phyloP scores from a whole-genome alignment of 345 rosid species.

The Theobroma cacao region DNA sequence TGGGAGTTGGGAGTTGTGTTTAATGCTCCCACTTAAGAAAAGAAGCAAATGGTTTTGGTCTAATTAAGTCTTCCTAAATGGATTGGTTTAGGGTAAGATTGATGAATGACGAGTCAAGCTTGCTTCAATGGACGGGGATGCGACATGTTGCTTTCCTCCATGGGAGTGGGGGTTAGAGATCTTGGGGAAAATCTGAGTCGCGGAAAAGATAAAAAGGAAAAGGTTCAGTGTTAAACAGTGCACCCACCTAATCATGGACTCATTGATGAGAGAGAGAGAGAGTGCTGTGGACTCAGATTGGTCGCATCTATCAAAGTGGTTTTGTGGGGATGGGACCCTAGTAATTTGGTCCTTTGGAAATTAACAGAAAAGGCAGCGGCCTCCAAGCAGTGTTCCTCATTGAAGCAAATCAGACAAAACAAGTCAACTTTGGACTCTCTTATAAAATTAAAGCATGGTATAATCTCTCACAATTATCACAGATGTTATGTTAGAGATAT shows the following conservation, averaged over 20 bases:
- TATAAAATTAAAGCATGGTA: neutral
- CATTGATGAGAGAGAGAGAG: neutral
- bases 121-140: neutral
- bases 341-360: slow-evolving; percentile 7
- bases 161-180: neutral
- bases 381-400: neutral
- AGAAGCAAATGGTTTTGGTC: neutral
- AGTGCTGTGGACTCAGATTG: neutral
- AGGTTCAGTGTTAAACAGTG: neutral
- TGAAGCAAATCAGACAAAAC: slow-evolving; percentile 5
- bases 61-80: neutral
- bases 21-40: neutral
- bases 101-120: neutral
- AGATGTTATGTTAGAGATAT: neutral
- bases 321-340: neutral
- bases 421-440: neutral
- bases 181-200: neutral
- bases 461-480: neutral
- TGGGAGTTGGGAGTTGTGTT: too few species aligned
- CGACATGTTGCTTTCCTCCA: neutral
- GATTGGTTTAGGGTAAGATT: neutral
- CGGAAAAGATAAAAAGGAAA: neutral
- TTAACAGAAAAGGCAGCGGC: neutral
- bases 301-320: neutral
- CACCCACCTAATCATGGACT: slow-evolving; percentile 1